Base-by-base conservation (phyloP, 1,284 basidiomycete genomes). In the Xerocomus cyaneibrunnescens region DNA sequence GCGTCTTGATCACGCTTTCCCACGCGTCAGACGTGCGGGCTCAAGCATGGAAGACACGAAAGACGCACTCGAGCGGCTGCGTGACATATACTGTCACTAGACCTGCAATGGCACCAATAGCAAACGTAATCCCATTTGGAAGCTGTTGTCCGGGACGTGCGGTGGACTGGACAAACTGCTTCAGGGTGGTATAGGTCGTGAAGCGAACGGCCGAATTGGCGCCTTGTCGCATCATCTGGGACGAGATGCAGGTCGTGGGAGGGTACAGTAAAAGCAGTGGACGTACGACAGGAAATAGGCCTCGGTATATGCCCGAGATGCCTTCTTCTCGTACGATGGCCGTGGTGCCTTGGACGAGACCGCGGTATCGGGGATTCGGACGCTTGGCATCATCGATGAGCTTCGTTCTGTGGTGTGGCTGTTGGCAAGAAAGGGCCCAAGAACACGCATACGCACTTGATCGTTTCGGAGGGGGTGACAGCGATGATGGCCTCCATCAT, bases 121-220 rank as follows among this genome's bases (percentile, higher is more conserved):
- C 92, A 68, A 99, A 98, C 0, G 96, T 98, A 62, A 98, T 86
- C 28, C 89, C 84, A 45, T 79, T 86, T 0, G 96, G 96, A 12
- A 99, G 75, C 5, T 82, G 80, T 66, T 94, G 89, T 1, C 94
- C 94, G 0, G 94, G 85, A 21, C 89, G 78, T 5, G 86, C 80
- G 23, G 85, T 87, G 25, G 92, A 90, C 65, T 94, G 92, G 0
- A 94, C 92, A 57, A 94, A 83, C 68, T 95, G 90, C 72, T 97
- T 97, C 57, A 98, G 76, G 0, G 92, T 94, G 7, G 89, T 86
- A 72, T 98, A 98, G 0, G 92, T 94, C 42, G 94, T 95, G 74
- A 98, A 98, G n/a, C 96, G 82, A 30, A 99, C 86, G 13, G 95
- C 94, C 9, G 94, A 97, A 70, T 98, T 98, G 32, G 94, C 94